Base-by-base conservation (phyloP, 768 basidiomycete species). In the Astraeus odoratus region DNA sequence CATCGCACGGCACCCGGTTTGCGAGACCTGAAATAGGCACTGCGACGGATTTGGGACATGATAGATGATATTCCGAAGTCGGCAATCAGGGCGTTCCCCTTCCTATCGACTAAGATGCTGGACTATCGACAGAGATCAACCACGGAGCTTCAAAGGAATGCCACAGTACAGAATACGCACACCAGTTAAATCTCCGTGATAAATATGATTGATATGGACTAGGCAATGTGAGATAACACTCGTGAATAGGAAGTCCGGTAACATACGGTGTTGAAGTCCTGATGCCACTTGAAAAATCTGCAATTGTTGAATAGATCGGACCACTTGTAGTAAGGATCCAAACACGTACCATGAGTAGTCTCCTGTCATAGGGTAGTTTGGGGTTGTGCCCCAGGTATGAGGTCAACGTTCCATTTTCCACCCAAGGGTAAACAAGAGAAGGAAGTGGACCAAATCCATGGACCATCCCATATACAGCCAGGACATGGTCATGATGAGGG, bases 41-140 rank as follows among this genome's bases (percentile, higher is more conserved):
- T 44, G 16, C 59, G 53, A 23, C 64, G 57, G 47, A 67, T 56
- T 46, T 70, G 66, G 15, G 56, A 54, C n/a, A 65, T 56, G 43
- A 73, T 62, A 22, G 51, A 66, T 15, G 70, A 73, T 5, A 74
- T 54, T 1, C 72, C 72, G 44, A 73, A 74, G 44, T 74, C 73
- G 36, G 66, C 25, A 7, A 51, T 35, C 7, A 42, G 25, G 1
- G 41, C 41, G 30, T 48, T 36, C 19, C 42, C 49, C 8, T n/a
- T 19, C 16, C 2, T 15, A 8, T 49, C 5, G 24, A 51, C 49
- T 5, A 51, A 34, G 27, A 51, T 34, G 38, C 43, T 51, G 30
- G 49, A 51, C 49, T 51, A 15, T 6, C 20, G 5, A 35, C 9
- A 29, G n/a, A 33, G n/a, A 39, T 39, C 37, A 24, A 7, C 23